Evolutionary conservation across 2,329 filamentous ascomycete species (phyloP), one percentile per base, ranked within the genome.

Genomic region (Coniella lustricola): DNA sequence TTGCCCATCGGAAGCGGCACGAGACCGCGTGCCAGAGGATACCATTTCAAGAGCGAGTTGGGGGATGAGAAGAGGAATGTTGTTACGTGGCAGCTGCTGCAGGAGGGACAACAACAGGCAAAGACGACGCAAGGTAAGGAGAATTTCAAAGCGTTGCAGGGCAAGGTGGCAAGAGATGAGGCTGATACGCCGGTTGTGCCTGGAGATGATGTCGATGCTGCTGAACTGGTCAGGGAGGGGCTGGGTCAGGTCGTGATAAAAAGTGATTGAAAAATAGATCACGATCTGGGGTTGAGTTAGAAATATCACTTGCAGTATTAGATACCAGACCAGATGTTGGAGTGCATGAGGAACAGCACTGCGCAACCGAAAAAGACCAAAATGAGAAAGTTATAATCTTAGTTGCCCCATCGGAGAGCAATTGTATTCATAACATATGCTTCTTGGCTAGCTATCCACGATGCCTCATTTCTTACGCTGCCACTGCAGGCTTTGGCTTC

Each of bases 1-100:
- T 62, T 97, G 25, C 91, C 91, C 0, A 71, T 76, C 37, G 84
- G 84, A 33, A 88, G 81, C 0, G 91, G 90, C 0, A 73, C 84
- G 58, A 82, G 90, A 9, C 93, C 93, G 9, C 77, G 88, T 64
- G 75, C 86, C 32, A 76, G 90, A 59, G 90, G 90, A 1, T 94
- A 95, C 59, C 86, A 94, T 60, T 86, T 84, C 64, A 89, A 86
- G 65, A 79, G 81, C 44, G 77, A 82, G 41, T 82, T 79, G 0
- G 76, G 77, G 7, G 77, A 82, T 42, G 74, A 78, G 22, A 85
- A 75, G 63, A 84, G 82, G 57, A 90, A 90, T 62, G 74, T 77
- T 33, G 74, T 81, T 12, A 75, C 78, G 1, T 94, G 84, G 73
- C 78, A 77, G 37, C 76, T 75, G 49, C 76, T 75, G 49, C 69